phyloP scores from a whole-genome alignment of 805 yeast species.

The Cyberlindnera maclurae region DNA sequence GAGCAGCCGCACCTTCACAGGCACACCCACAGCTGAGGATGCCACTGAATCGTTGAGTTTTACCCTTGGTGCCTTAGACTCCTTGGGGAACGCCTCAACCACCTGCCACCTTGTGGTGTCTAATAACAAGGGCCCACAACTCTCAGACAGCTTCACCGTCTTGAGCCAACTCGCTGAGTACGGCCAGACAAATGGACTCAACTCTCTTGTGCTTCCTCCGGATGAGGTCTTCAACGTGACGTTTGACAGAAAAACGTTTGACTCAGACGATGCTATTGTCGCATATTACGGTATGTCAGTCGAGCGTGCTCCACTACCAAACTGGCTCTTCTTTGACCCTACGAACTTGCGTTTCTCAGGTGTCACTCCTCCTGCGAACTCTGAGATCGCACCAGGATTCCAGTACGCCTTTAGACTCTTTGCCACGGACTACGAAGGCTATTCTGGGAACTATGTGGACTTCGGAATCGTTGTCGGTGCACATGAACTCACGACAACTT shows the following conservation, averaged over 20 bases:
- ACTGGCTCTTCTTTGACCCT: constrained; percentile 73
- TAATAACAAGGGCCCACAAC: constrained; percentile 43
- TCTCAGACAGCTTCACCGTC: constrained; percentile 36
- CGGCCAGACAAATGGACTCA: constrained; percentile 72
- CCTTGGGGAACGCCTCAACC: constrained; percentile 35
- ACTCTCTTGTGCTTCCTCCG: constrained; percentile 68
- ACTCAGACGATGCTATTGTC: constrained; percentile 42
- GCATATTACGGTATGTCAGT: constrained; percentile 77
- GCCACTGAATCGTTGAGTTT: constrained; percentile 43
- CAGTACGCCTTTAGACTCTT: constrained; percentile 63
- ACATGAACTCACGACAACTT: constrained; percentile 66
- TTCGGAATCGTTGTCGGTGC: constrained; percentile 83
- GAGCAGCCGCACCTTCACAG: constrained; percentile 51
- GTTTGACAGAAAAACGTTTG: constrained; percentile 58
- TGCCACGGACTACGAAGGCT: constrained; percentile 75
- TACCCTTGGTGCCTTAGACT: constrained; percentile 70
- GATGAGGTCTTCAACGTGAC: constrained; percentile 58
- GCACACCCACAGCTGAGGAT: constrained; percentile 49
- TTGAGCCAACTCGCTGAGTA: constrained; percentile 47
- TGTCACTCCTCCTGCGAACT: constrained; percentile 79
- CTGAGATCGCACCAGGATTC: constrained; percentile 82
- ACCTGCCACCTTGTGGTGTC: constrained; percentile 58
- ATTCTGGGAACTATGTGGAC: constrained; percentile 57
- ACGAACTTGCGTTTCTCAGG: constrained; percentile 67
- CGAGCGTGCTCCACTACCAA: constrained; percentile 84